phyloP scores from a whole-genome alignment of 306 rosid genomes.

The Cicer pinnatifidum region DNA sequence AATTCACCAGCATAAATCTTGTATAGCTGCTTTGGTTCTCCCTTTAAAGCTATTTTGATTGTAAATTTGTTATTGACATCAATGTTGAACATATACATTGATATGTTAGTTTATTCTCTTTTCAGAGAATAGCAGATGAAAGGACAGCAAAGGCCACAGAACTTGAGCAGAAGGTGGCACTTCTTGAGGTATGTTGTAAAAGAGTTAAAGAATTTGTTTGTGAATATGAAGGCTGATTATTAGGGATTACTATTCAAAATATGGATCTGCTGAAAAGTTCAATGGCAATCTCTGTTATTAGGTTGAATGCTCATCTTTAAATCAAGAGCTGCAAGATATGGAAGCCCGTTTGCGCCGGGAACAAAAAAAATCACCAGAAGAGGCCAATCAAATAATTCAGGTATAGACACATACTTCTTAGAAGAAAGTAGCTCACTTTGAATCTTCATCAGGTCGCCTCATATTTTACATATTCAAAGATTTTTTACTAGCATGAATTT shows the following conservation, averaged over 20 bases:
- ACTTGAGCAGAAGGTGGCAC: slow-evolving; percentile 94
- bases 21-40: slow-evolving; percentile 17
- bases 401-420: slow-evolving; percentile 47
- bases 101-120: slow-evolving; percentile 42
- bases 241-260: slow-evolving; percentile 19
- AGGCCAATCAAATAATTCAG: slow-evolving; percentile 92
- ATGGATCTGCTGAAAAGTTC: slow-evolving; percentile 33
- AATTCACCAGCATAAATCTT: slow-evolving; percentile 3
- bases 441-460: slow-evolving; percentile 22
- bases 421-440: slow-evolving; percentile 18
- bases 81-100: slow-evolving; percentile 37
- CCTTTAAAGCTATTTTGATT: slow-evolving; percentile 8
- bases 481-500: not conserved
- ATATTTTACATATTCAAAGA: slow-evolving; percentile 13
- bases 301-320: slow-evolving; percentile 95
- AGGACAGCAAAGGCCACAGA: slow-evolving; percentile 89
- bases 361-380: slow-evolving; percentile 88
- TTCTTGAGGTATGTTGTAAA: slow-evolving; percentile 78
- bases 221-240: slow-evolving; percentile 6
- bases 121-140: slow-evolving; percentile 89
- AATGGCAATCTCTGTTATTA: slow-evolving; percentile 43
- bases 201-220: slow-evolving; percentile 7
- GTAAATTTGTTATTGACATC: slow-evolving; percentile 12
- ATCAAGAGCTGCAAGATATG: slow-evolving; percentile 97
- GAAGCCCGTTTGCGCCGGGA: slow-evolving; percentile 87